Conservation (phyloP, 257 asterid species). For the Nicotiana attenuata region DNA sequence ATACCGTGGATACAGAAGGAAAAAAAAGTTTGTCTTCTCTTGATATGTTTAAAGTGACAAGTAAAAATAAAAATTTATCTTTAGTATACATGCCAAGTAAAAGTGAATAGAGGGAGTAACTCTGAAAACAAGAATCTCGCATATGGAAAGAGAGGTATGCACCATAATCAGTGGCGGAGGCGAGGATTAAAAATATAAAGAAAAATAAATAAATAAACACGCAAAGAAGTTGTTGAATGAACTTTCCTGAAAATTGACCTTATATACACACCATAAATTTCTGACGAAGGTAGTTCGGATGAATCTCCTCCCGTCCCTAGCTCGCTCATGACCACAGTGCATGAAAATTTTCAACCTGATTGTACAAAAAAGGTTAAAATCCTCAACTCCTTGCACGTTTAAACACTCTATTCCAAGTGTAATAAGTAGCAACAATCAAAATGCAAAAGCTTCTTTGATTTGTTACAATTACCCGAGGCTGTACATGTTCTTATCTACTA, state of each 20-base stretch:
- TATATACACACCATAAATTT: no score
- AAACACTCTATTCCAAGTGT: background rate
- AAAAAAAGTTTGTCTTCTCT: no score
- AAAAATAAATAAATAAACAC: no score
- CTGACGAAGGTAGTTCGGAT: no score
- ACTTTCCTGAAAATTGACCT: no score
- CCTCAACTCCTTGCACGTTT: background rate
- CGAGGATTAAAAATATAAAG: no score
- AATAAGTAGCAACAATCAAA: background rate
- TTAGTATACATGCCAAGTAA: background rate
- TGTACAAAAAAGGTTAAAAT: background rate
- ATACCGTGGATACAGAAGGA: no score
- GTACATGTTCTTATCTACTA: background rate
- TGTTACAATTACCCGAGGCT: slow-evolving; percentile 8
- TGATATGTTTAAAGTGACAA: no score
- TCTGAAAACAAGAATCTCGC: background rate
- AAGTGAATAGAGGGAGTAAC: background rate
- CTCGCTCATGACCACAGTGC: background rate
- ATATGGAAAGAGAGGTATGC: background rate
- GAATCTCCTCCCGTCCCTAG: no score
- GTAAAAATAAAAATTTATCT: background rate
- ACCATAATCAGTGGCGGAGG: background rate
- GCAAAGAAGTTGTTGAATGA: no score
- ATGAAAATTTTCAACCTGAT: background rate
- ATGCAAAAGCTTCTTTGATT: background rate